Conservation (phyloP, 2,329 filamentous ascomycete species). For the Microsporum ferrugineum region DNA sequence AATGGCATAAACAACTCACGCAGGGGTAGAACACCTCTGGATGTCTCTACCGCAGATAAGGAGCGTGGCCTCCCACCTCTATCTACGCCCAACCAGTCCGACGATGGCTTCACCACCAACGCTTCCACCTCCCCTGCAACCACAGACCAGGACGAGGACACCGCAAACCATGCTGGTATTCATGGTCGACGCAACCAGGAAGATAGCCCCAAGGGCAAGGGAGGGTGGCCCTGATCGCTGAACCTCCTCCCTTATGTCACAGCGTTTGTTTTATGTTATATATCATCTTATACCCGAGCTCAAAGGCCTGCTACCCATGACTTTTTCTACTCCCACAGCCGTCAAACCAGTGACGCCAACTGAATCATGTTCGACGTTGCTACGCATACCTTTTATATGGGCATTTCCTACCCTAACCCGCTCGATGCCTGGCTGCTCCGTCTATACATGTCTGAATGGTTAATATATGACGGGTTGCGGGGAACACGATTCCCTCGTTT, state of each 20-base stretch:
- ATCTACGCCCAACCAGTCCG: constrained; percentile 1
- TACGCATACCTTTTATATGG: background rate
- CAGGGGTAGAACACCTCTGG: background rate
- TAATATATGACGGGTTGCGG: background rate
- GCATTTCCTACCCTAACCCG: background rate
- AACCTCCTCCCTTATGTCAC: background rate
- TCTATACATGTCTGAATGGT: background rate
- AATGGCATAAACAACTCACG: background rate
- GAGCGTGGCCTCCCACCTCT: background rate
- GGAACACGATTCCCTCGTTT: background rate
- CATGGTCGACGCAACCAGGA: background rate
- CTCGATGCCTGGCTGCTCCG: background rate
- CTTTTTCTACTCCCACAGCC: background rate
- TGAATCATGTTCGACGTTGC: background rate
- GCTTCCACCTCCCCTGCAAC: constrained; percentile 1
- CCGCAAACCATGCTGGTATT: background rate
- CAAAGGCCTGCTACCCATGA: background rate
- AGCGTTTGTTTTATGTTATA: background rate
- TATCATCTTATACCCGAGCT: background rate
- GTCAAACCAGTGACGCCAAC: background rate
- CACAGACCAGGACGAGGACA: background rate
- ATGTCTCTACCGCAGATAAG: background rate
- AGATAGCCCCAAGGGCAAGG: background rate
- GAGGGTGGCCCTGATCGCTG: background rate
- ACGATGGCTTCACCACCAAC: constrained; percentile 1